These are phyloP conservation scores for Xylaria sp. DNA, from an alignment of 2,329 filamentous ascomycete genomes.

Conservation along the genomic window DNA sequence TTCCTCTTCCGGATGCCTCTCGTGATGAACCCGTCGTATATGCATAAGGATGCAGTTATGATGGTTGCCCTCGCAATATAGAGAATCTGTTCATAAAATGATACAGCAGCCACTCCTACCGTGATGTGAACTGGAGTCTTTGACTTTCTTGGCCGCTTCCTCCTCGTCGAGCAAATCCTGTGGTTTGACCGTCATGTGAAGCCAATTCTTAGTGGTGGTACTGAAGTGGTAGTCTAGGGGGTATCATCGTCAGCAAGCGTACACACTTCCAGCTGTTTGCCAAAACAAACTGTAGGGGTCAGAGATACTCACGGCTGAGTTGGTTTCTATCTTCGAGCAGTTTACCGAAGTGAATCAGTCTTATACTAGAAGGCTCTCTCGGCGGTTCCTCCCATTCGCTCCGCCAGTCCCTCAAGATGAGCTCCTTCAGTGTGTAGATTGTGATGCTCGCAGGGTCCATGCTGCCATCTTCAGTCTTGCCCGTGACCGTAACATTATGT, in stretches of 20 bases:
- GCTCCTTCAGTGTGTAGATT: conserved; percentile 87
- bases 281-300: background rate
- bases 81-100: conserved; percentile 28
- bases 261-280: background rate
- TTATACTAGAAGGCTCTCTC: conserved; percentile 79
- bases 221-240: conserved; percentile 61
- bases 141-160: conserved; percentile 56
- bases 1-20: conserved; percentile 1
- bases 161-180: conserved; percentile 68
- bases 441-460: conserved; percentile 84
- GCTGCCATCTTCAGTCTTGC: conserved; percentile 51
- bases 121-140: conserved; percentile 34
- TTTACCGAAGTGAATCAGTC: conserved; percentile 87
- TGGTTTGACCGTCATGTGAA: conserved; percentile 74
- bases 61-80: background rate
- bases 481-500: conserved; percentile 71
- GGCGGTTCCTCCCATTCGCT: conserved; percentile 87
- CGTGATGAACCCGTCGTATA: conserved; percentile 4
- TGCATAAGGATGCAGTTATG: conserved; percentile 1
- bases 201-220: conserved; percentile 58
- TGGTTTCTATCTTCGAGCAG: conserved; percentile 82
- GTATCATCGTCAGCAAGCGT: conserved; percentile 2
- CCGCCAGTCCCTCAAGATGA: conserved; percentile 90
- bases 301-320: conserved; percentile 63
- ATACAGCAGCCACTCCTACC: conserved; percentile 32